These are phyloP conservation scores for Penicillium pancosmium DNA, from an alignment of 495 filamentous ascomycete genomes.

Conservation along the genomic window DNA sequence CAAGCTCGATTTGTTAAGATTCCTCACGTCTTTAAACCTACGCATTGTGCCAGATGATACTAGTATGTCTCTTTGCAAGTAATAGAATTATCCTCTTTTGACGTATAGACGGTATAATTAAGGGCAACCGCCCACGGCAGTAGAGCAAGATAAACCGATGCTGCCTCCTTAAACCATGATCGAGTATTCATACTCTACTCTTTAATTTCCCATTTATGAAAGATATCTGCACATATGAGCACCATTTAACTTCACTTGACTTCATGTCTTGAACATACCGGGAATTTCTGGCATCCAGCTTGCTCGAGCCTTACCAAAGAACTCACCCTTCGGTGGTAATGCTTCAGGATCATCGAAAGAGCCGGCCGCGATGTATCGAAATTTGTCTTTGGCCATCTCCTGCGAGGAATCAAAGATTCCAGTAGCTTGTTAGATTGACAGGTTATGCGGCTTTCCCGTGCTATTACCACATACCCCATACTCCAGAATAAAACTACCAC, in stretches of 20 bases:
- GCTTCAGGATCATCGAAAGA: slow-evolving; percentile 63
- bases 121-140: too few species aligned
- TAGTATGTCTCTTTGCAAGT: too few species aligned
- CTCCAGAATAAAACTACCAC: slow-evolving; percentile 65
- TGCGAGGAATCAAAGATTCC: slow-evolving; percentile 15
- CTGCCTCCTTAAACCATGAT: too few species aligned
- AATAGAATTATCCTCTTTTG: too few species aligned
- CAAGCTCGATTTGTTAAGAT: too few species aligned
- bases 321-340: slow-evolving; percentile 68
- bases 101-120: too few species aligned
- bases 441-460: neutral
- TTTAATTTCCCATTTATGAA: slow-evolving; percentile 63
- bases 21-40: too few species aligned
- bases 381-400: slow-evolving; percentile 58
- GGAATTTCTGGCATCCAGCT: slow-evolving; percentile 67
- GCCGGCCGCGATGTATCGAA: slow-evolving; percentile 65
- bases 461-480: slow-evolving; percentile 53
- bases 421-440: too few species aligned
- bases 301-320: slow-evolving; percentile 61
- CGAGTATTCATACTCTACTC: slow-evolving; percentile 32
- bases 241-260: neutral
- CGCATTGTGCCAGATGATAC: too few species aligned
- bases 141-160: too few species aligned
- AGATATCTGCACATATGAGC: slow-evolving; percentile 44
- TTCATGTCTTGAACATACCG: slow-evolving; percentile 38